Conservation (phyloP, 2,329 filamentous ascomycete species). For the Paracamarosporium sp. region DNA sequence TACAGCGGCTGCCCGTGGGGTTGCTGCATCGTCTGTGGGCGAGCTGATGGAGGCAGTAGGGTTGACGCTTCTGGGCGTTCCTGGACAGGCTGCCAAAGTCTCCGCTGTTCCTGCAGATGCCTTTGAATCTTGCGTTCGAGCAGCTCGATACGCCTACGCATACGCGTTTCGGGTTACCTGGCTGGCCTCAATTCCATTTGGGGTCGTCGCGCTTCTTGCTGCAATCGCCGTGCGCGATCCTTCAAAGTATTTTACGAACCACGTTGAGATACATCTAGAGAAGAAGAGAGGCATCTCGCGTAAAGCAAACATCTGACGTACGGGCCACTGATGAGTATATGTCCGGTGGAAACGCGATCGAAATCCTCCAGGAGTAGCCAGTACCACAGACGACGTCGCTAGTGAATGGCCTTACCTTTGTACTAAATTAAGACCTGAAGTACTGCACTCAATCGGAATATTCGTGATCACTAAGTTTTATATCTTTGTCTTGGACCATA, state of each 20-base stretch:
- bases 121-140: conserved; percentile 19
- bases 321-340: too few species aligned
- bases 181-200: conserved; percentile 33
- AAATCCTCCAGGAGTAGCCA: neutral
- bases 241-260: conserved; percentile 38
- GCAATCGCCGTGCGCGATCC: conserved; percentile 34
- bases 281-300: conserved; percentile 16
- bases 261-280: conserved; percentile 40
- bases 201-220: conserved; percentile 22
- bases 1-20: conserved; percentile 35
- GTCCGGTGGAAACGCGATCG: neutral
- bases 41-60: conserved; percentile 38
- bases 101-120: conserved; percentile 17
- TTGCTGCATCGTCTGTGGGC: conserved; percentile 20
- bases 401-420: neutral
- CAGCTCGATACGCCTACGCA: conserved; percentile 39
- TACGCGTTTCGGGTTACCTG: conserved; percentile 34
- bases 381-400: neutral
- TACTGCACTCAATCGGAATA: too few species aligned
- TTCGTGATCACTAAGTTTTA: too few species aligned
- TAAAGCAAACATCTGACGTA: neutral
- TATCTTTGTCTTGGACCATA: too few species aligned
- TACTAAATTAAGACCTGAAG: too few species aligned
- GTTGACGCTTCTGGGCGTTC: conserved; percentile 39
- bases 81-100: conserved; percentile 20